Percentiles rank a stretch among this genome's conserved stretches.
These are phyloP conservation scores for Nidularia sp. DNA, from an alignment of 768 basidiomycete species.

Conservation along the genomic window DNA sequence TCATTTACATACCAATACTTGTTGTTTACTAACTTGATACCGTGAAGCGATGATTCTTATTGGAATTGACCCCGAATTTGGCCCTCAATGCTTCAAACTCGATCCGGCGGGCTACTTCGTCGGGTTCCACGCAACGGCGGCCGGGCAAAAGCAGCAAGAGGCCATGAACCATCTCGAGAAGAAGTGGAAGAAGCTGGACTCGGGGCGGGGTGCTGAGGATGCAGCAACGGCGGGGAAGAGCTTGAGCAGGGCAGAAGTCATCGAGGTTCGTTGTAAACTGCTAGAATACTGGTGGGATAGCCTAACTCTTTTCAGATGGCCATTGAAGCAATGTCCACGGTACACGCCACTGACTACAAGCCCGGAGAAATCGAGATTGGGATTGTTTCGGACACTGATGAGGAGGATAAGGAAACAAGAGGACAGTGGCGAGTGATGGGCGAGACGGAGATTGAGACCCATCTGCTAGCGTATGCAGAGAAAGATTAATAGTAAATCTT, in stretches of 20 bases:
- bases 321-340: constrained; percentile 90
- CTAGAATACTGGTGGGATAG: neutral
- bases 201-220: constrained; percentile 75
- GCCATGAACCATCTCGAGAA: constrained; percentile 99
- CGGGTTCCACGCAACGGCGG: constrained; percentile 95
- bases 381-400: constrained; percentile 73
- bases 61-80: constrained; percentile 84
- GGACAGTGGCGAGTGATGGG: constrained; percentile 80
- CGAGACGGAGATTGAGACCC: constrained; percentile 72
- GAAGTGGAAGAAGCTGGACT: constrained; percentile 94
- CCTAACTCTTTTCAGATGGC: constrained; percentile 59
- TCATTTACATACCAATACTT: neutral
- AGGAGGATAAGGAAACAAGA: constrained; percentile 67
- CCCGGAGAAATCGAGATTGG: constrained; percentile 94
- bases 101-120: constrained; percentile 99
- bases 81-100: constrained; percentile 97
- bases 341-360: constrained; percentile 96
- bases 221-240: constrained; percentile 70
- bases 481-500: constrained; percentile 53
- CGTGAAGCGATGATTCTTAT: constrained; percentile 91
- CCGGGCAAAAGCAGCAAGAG: constrained; percentile 97
- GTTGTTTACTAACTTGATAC: neutral
- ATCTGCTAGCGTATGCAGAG: constrained; percentile 84
- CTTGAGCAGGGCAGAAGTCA: constrained; percentile 72
- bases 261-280: constrained; percentile 64